Base-by-base conservation (phyloP, 768 basidiomycete species). In the Candolleomyces aberdarensis region DNA sequence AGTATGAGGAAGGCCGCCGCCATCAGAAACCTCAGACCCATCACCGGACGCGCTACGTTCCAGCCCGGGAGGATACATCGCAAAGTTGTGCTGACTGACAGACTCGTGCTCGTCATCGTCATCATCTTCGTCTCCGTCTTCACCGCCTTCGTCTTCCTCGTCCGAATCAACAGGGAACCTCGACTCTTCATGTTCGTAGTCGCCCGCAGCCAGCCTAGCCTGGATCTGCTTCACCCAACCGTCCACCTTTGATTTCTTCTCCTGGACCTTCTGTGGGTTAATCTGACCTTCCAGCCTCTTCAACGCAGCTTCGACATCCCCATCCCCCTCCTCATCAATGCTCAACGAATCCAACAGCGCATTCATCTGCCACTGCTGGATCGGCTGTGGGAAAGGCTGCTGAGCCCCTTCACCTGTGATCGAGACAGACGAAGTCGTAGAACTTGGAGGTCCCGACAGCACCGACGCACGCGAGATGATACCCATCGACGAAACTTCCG, bases 291-390 rank as follows among this genome's bases (percentile, higher is more conserved):
- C 94, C 43, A 97, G 80, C 13, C 89, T 78, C 22, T 83, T 78
- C 63, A 97, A 71, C 17, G 95, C 94, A 7, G 86, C 90, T 36
- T 94, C 92, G 17, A 91, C 88, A 66, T 91, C 93, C 1, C 92
- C 92, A 17, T 75, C 80, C 60, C 26, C 26, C 3, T 88, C 92
- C 22, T 82, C 89, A 5, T 92, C 86, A 57, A 91, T 86, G 62
- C 84, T 89, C 64, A 90, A 75, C 43, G 83, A 86, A 67, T 92
- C 88, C 11, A 93, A 79, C 43, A 93, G 74, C 29, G 89, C 87
- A 67, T 90, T 89, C 73, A 91, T 77, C 65, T 93, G 92, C 92
- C 92, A 94, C 57, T 86, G 85, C n/a, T 87, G 84, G 17, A 92
- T 85, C 31, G 26, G 26, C 26, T 26, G 26, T 26, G 26, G 26